Conservation (phyloP, 1,139 yeast genomes). For the Zygoascus hellenicus region DNA sequence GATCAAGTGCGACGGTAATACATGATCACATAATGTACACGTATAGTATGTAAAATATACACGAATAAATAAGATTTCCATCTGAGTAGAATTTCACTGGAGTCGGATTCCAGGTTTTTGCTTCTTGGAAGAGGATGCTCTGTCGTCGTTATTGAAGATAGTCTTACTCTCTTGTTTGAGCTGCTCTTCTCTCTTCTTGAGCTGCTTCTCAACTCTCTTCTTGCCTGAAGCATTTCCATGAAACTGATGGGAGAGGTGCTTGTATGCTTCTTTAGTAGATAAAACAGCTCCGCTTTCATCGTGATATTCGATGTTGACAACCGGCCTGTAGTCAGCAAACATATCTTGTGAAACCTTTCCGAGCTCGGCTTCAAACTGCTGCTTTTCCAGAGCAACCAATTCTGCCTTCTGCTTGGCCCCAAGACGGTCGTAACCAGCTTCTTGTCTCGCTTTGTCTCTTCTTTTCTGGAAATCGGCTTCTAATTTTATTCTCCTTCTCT, state of each 20-base stretch:
- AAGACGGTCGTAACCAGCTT: slow-evolving; percentile 29
- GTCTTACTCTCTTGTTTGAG: slow-evolving; percentile 23
- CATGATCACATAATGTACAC: too few species aligned
- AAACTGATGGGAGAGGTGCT: slow-evolving; percentile 75
- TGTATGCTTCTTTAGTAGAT: slow-evolving; percentile 73
- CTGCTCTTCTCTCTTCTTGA: slow-evolving; percentile 30
- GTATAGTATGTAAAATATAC: not conserved
- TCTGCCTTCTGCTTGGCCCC: slow-evolving; percentile 33
- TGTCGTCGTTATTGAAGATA: slow-evolving; percentile 18
- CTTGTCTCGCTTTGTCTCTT: slow-evolving; percentile 31
- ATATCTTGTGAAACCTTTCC: slow-evolving; percentile 31
- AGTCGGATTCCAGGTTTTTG: slow-evolving; percentile 13
- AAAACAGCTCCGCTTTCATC: slow-evolving; percentile 69
- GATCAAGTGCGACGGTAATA: too few species aligned
- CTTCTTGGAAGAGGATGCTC: slow-evolving; percentile 3
- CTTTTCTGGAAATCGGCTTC: slow-evolving; percentile 31
- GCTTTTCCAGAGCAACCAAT: slow-evolving; percentile 39
- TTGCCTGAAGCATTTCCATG: slow-evolving; percentile 62
- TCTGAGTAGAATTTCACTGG: not conserved
- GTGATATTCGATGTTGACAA: slow-evolving; percentile 55
- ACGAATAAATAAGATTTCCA: not conserved
- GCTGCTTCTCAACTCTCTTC: slow-evolving; percentile 37
- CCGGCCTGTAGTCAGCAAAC: slow-evolving; percentile 54
- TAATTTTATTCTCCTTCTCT: slow-evolving; percentile 23
- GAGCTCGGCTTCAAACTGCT: slow-evolving; percentile 27